These are phyloP conservation scores for Cordyceps sp. DNA, from an alignment of 2,329 filamentous ascomycete species.

Conservation along the genomic window DNA sequence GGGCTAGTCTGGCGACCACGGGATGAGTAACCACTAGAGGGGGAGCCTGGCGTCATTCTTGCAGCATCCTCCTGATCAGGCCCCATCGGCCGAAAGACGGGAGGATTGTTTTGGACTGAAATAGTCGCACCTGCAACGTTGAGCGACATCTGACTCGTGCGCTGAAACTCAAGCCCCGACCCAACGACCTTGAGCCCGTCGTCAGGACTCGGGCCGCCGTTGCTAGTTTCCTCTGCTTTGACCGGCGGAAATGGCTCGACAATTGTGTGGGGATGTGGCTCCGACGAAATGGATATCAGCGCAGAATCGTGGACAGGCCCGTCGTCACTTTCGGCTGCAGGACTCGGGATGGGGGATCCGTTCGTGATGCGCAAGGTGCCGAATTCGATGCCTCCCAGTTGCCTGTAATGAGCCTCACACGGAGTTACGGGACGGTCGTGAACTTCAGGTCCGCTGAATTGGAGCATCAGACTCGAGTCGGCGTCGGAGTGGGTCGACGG, in stretches of 20 bases:
- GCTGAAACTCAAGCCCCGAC: no score
- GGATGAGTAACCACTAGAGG: no score
- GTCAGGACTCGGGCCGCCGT: no score
- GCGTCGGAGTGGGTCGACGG: not conserved
- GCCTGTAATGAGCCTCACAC: conserved; percentile 38
- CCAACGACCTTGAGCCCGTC: no score
- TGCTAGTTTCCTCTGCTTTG: no score
- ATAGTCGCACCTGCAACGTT: no score
- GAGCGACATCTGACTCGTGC: no score
- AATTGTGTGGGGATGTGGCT: not conserved
- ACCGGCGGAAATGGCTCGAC: no score
- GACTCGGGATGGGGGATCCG: conserved; percentile 33
- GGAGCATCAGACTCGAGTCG: conserved; percentile 16
- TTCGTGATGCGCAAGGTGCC: conserved; percentile 47
- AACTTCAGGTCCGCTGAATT: conserved; percentile 4
- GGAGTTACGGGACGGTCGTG: conserved; percentile 18
- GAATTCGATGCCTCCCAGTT: conserved; percentile 44
- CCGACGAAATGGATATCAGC: no score
- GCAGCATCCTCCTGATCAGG: no score
- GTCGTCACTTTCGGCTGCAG: conserved; percentile 1
- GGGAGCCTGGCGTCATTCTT: not conserved
- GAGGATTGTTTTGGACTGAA: no score
- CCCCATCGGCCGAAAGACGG: no score
- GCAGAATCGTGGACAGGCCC: not conserved
- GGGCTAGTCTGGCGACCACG: not conserved